These are phyloP conservation scores for Aspergillus asperescens DNA, from an alignment of 495 filamentous ascomycete species.

Conservation along the genomic window DNA sequence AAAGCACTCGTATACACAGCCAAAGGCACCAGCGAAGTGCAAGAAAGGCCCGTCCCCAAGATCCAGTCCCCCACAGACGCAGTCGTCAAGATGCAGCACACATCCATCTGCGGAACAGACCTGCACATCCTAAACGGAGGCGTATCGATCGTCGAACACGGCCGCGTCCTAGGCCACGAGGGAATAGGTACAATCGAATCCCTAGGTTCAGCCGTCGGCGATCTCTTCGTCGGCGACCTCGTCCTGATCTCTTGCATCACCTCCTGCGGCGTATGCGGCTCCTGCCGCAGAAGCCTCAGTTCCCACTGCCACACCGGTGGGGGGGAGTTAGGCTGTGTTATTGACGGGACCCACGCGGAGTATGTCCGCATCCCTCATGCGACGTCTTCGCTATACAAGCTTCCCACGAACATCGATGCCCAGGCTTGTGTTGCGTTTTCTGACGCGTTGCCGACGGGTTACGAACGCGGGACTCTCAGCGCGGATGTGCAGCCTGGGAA, in stretches of 20 bases:
- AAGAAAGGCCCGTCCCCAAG: constrained; percentile 57
- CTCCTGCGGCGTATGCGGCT: constrained; percentile 33
- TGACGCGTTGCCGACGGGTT: constrained; percentile 35
- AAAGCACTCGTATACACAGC: constrained; percentile 37
- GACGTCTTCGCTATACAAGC: constrained; percentile 32
- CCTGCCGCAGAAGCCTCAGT: constrained; percentile 31
- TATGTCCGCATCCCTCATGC: constrained; percentile 47
- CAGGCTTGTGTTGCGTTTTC: constrained; percentile 36
- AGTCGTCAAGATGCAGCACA: constrained; percentile 64
- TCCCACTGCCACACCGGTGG: constrained; percentile 38
- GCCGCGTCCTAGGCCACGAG: constrained; percentile 80
- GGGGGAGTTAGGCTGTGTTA: constrained; percentile 39
- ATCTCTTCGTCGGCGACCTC: constrained; percentile 37
- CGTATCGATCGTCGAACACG: constrained; percentile 56
- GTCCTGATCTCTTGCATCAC: constrained; percentile 41
- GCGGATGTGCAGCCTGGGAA: constrained; percentile 37
- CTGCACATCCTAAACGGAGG: constrained; percentile 66
- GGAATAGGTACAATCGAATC: constrained; percentile 69
- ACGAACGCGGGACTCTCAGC: constrained; percentile 46
- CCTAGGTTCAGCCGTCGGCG: constrained; percentile 54
- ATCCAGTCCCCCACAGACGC: constrained; percentile 68
- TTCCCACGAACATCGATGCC: constrained; percentile 36
- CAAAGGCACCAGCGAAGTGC: constrained; percentile 26
- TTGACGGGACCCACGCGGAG: constrained; percentile 49
- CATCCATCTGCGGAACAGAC: constrained; percentile 74